Evolutionary conservation across 2,329 filamentous ascomycete genomes (phyloP), one percentile per base, ranked within the genome.

Genomic region (Aspergillus alliaceus): DNA sequence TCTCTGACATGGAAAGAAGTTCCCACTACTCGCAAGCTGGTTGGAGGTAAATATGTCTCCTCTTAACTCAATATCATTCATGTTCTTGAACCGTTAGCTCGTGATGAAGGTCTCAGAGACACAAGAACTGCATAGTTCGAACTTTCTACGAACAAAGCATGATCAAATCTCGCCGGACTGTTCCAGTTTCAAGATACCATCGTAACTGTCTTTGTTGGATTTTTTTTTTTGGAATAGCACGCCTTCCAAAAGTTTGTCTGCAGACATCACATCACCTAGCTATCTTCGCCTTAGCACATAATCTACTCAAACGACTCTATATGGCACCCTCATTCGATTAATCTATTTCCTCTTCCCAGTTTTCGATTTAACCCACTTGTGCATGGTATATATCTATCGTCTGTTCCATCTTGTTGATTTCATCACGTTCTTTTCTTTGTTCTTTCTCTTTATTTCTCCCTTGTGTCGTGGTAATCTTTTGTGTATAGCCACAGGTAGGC

Each of bases 11-110:
- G 91, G 91, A 82, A 83, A 27, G 83, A 86, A 39, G 83, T 96
- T 35, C 84, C 86, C 11, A 80, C 84, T 5, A 77, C 82, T 53
- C 85, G 84, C 73, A 93, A 88, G 76, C 72, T 95, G 63, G 82
- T 90, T 24, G 87, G 85, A 69, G 91, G 90, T 47, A 90, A 88
- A 75, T 96, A 95, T 72, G 85, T 90, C 66, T 84, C 85, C 53
- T 66, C 69, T 53, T 79, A 62, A 53, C 14, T 6, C 24, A 27
- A n/a, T 40, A 20, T 29, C 31, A 9, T 24, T 11, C 39, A 15
- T 29, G 27, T 35, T 11, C 29, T 14, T 44, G 35, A 40, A 32
- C 29, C 6, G 4, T 42, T 35, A 14, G 4, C n/a, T 35, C 32
- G 3, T 35, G 3, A 35, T 35, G 9, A 15, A n/a, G 32, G 24